phyloP scores from a whole-genome alignment of 805 yeast genomes.

The Saccharomycopsis guyanensis region DNA sequence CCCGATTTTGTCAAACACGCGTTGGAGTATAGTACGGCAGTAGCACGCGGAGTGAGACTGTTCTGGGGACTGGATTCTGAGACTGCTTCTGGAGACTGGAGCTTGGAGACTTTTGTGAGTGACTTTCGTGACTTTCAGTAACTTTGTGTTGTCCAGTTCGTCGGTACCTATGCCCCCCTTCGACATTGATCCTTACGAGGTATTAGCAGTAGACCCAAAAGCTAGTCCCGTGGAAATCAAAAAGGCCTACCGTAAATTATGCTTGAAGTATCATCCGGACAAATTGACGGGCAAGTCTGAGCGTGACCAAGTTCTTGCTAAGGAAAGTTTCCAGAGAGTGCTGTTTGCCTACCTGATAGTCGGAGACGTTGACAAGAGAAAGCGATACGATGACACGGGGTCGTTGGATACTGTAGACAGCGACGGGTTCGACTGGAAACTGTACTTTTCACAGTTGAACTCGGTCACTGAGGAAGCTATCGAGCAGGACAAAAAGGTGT shows the following conservation, averaged over 20 bases:
- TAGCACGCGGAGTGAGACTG: too few relatives aligned
- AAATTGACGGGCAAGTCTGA: slow-evolving; percentile 37
- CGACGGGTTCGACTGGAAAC: slow-evolving; percentile 48
- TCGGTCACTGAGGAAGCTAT: slow-evolving; percentile 58
- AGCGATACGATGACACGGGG: slow-evolving; percentile 65
- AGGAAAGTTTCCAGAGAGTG: slow-evolving; percentile 50
- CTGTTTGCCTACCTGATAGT: slow-evolving; percentile 71
- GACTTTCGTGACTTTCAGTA: too few relatives aligned
- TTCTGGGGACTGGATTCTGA: too few relatives aligned
- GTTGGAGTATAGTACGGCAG: too few relatives aligned
- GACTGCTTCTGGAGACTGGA: too few relatives aligned
- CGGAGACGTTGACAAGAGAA: slow-evolving; percentile 48
- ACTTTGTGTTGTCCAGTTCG: too few relatives aligned
- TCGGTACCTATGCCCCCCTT: slow-evolving; percentile 28
- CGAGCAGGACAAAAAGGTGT: slow-evolving; percentile 56
- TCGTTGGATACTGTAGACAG: slow-evolving; percentile 38
- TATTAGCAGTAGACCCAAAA: slow-evolving; percentile 34
- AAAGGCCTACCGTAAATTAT: slow-evolving; percentile 56
- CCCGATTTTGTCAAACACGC: too few relatives aligned
- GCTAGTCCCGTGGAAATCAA: slow-evolving; percentile 51
- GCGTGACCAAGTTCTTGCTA: slow-evolving; percentile 30
- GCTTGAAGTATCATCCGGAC: slow-evolving; percentile 67
- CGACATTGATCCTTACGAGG: slow-evolving; percentile 56
- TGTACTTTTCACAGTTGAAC: slow-evolving; percentile 39
- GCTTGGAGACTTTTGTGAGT: too few relatives aligned